Evolutionary conservation across 805 yeast genomes (phyloP), one percentile per base, ranked within the genome.

Genomic region (Ogataea degrootiae): DNA sequence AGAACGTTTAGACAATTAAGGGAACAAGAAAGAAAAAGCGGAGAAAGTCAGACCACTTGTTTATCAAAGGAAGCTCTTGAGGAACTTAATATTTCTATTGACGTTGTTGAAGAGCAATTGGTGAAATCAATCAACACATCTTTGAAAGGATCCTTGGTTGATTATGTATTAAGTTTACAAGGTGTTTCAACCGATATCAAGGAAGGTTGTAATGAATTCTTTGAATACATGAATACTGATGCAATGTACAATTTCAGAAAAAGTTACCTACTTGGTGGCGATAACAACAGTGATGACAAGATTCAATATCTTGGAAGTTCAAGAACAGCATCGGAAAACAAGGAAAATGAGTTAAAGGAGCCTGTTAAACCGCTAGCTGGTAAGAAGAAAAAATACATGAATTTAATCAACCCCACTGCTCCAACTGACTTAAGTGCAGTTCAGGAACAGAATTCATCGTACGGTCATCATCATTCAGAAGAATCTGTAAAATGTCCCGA

Each of bases 21-120:
- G 46, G 74, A 70, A 1, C 67, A 68, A 39, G 80, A 76, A 49
- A 63, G 72, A 37, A 73, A 71, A 51, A 62, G 56, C 49, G 83
- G 83, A 3, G 74, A 72, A 42, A 71, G 75, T 29, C 71, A 74
- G 16, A 62, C 61, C 7, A 70, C 79, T 0, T 61, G 72, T 15
- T 58, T 77, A 17, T 61, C 75, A 1, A 68, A 67, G 47, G 87
- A 81, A 55, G 68, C 70, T 44, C 58, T 80, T 34, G 85, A 80
- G 57, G 80, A 76, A 51, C 63, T 74, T 46, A 69, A 70, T 39
- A 70, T 74, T 50, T 72, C 78, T 35, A 66, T 77, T n/a, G 77
- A 72, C 46, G 75, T 80, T 21, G 76, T 77, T 6, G 76, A 76
- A 49, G 74, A 70, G 31, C 85, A 81, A 56, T 68, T 73, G 42